Percentiles rank a stretch among this genome's conserved stretches.
phyloP scores from a whole-genome alignment of 192 early-diverging fungal species.

The Podila horticola region DNA sequence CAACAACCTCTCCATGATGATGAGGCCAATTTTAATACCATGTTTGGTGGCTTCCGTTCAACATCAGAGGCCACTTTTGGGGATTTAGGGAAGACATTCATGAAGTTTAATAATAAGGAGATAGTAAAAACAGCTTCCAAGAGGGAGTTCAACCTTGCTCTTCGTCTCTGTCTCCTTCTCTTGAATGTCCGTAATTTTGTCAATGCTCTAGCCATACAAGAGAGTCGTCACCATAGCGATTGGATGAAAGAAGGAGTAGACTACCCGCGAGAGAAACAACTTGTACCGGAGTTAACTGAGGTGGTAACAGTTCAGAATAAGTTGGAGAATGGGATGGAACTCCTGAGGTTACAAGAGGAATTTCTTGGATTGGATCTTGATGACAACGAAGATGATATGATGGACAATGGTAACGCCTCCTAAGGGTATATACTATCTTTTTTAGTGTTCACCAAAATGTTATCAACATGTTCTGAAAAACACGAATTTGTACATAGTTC shows the following conservation, averaged over 20 bases:
- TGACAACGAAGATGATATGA: too few relatives aligned
- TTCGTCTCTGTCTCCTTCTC: background rate
- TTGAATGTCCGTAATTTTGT: background rate
- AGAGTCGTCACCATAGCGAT: background rate
- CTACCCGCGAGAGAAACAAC: background rate
- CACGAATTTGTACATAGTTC: too few relatives aligned
- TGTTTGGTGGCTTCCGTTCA: background rate
- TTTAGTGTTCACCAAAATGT: too few relatives aligned
- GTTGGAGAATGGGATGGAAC: too few relatives aligned
- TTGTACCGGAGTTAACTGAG: background rate
- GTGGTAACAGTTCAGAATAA: background rate
- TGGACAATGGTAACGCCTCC: too few relatives aligned
- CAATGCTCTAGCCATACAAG: background rate
- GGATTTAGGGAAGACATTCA: background rate
- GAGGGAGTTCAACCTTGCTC: background rate
- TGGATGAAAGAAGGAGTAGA: conserved; percentile 1
- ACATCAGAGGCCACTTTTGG: background rate
- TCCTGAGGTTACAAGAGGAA: too few relatives aligned
- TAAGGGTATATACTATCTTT: too few relatives aligned
- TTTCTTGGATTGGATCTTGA: too few relatives aligned
- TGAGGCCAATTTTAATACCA: background rate
- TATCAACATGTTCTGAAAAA: too few relatives aligned
- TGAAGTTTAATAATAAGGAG: background rate
- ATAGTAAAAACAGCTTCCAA: background rate
- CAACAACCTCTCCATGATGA: background rate